phyloP scores from a whole-genome alignment of 768 basidiomycete species.

The Auricularia cornea region DNA sequence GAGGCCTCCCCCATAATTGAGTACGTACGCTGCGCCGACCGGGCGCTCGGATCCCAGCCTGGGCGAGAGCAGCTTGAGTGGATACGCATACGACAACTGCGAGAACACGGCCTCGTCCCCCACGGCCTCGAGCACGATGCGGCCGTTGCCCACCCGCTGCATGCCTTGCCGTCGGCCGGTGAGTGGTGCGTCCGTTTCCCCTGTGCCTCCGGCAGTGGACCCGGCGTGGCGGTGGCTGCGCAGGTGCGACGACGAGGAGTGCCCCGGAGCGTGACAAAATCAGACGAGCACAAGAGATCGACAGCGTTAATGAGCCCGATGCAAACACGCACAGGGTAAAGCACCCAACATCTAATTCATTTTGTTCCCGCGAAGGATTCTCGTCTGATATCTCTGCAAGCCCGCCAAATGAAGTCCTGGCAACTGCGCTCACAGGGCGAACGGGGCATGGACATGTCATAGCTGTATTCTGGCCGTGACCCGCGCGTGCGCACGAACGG shows the following conservation, averaged over 20 bases:
- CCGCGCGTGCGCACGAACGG: no score
- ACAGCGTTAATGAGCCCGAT: neutral
- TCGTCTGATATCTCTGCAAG: no score
- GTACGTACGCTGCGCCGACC: slow-evolving; percentile 64
- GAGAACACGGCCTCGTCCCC: slow-evolving; percentile 56
- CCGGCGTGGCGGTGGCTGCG: neutral
- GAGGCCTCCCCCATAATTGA: slow-evolving; percentile 88
- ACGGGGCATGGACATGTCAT: no score
- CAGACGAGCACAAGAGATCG: neutral
- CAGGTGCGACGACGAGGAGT: neutral
- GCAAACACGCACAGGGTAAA: no score
- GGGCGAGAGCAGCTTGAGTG: slow-evolving; percentile 81
- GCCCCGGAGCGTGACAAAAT: neutral
- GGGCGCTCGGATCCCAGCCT: slow-evolving; percentile 29
- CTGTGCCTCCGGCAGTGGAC: no score
- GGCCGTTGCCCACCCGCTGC: slow-evolving; percentile 2
- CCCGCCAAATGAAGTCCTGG: no score
- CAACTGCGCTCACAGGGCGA: no score
- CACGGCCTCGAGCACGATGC: slow-evolving; percentile 20
- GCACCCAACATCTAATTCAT: no score
- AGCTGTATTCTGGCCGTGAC: no score
- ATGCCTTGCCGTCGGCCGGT: neutral
- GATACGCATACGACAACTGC: slow-evolving; percentile 72
- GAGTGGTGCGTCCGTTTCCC: neutral
- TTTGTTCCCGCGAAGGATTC: no score